Evolutionary conservation across 2,329 filamentous ascomycete species (phyloP), one percentile per base, ranked within the genome.

Genomic region (Thelonectria rubi): DNA sequence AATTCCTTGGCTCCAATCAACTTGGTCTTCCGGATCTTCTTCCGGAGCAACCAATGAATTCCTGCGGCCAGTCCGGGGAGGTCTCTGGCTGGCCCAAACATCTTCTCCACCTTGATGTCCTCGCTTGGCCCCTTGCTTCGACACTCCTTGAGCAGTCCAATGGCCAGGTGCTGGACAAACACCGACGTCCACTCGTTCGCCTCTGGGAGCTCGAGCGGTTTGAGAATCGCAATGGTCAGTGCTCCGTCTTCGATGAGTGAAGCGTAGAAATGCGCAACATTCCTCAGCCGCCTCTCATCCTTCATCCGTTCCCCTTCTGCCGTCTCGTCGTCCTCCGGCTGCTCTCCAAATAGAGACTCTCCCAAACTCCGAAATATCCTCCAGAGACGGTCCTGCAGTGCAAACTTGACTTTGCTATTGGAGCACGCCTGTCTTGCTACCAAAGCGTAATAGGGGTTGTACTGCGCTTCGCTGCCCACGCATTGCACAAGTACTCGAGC

Each of bases 371-470:
- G 89, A 77, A 97, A 96, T 10, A 94, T 82, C 69, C 91, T 92
- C 89, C 94, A 97, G 1, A 98, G 81, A 8, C 90, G 87, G 70
- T 94, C 93, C 73, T 95, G 92, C 73, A 98, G 96, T 1, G 92
- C 89, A 79, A 94, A 94, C 63, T 88, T 87, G 67, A 96, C 84
- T 69, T 88, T 88, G 67, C 88, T 88, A 62, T 94, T 91, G 3
- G 65, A 48, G 43, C 93, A 96, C 9, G 97, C 83, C 65, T 89
- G 89, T 49, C 86, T 87, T 10, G 93, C 93, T 39, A 99, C 89
- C 1, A 97, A 81, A 0, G 92, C 91, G 74, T 99, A 99, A 79
- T 97, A 99, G 0, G 91, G 92, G 71, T 99, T 99, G 77, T 97
- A 97, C 1, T 84, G 83, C 58, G 89, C 83, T 78, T 98, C 95